Percentiles rank a stretch among this genome's conserved stretches.
Conservation (phyloP, 352 stramenopile genomes). For the Stephanocyclus meneghinianus region DNA sequence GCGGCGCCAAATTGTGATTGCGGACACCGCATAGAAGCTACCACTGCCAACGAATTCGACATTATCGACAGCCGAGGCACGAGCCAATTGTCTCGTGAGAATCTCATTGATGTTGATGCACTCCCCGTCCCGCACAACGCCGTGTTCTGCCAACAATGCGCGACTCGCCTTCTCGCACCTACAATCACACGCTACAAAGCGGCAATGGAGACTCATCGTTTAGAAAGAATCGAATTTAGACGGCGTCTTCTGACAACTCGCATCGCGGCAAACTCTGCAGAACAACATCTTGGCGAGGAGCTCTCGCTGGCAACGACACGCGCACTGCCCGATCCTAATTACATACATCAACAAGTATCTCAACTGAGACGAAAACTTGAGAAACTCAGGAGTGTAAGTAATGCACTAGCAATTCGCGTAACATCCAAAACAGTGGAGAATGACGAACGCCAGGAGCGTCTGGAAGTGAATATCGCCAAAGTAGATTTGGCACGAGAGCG, state of each 20-base stretch:
- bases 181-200: constrained; percentile 24
- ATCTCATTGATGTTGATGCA: background rate
- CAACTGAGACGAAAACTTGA: constrained; percentile 31
- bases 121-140: background rate
- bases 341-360: constrained; percentile 25
- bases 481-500: constrained; percentile 22
- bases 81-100: background rate
- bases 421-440: constrained; percentile 59
- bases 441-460: constrained; percentile 37
- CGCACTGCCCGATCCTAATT: constrained; percentile 34
- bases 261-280: background rate
- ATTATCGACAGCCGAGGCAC: background rate
- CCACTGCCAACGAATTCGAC: background rate
- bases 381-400: constrained; percentile 40
- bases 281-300: background rate
- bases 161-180: constrained; percentile 13
- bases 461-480: constrained; percentile 11
- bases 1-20: constrained; percentile 9
- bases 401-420: constrained; percentile 47
- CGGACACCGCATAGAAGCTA: constrained; percentile 3
- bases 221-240: constrained; percentile 19
- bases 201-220: constrained; percentile 16
- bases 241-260: constrained; percentile 23
- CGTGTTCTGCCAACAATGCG: constrained; percentile 26
- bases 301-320: background rate